Evolutionary conservation across 148 eudicot genomes (phyloP), one percentile per base, ranked within the genome.

Genomic region (Tetragonia tetragonoides): DNA sequence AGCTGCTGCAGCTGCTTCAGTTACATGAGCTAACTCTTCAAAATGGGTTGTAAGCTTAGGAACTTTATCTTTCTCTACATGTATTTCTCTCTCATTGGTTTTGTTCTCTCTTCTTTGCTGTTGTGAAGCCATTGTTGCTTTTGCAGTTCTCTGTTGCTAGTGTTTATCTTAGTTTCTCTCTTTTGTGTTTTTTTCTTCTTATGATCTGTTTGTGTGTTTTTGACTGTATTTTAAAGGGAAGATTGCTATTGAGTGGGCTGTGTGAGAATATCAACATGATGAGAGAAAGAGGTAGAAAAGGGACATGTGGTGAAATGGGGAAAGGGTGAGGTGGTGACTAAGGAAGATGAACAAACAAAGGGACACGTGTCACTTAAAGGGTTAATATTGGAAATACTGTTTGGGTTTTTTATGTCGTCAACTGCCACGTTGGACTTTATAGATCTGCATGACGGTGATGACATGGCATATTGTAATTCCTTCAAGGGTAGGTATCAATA

Each of bases 61-160:
- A 0, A 88, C 97, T 15, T 75, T 69, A 51, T 89, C 87, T 75
- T 85, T 86, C 80, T 88, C 89, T 2, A 84, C 85, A 7, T 77
- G 77, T 5, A 77, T 24, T 39, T 81, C 78, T 41, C 88, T 75
- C 74, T 84, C 93, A n/a, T 81, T 77, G 9, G 86, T 84, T 15
- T 59, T 75, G 38, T 83, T 81, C 17, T 94, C 90, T 78, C 90
- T 84, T 39, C 87, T 89, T 56, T 84, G 47, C 69, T 94, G 87
- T 41, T 87, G 77, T 3, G 98, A 87, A 38, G 93, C 90, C 97
- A 90, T 91, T 53, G 24, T 2, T 67, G 40, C 8, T 7, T 6
- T 66, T 12, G 39, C 10, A n/a, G 65, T 15, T 10, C 24, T 2
- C 7, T 10, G 28, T 10, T 6, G 23, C 6, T 39, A 4, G 10